Conservation (phyloP, 345 rosid species). For the Populus alba region DNA sequence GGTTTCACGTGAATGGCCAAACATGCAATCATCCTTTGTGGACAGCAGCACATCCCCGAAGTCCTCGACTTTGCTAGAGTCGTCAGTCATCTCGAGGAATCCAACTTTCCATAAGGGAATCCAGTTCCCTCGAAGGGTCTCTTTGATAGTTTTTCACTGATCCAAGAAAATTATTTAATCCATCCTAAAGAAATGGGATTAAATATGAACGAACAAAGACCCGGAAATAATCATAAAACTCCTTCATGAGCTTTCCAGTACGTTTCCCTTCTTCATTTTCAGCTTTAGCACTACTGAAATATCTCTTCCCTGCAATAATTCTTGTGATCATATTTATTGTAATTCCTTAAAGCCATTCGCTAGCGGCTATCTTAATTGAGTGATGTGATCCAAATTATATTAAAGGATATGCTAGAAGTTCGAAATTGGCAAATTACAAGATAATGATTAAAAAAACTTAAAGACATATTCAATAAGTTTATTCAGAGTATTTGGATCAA, state of each 20-base stretch:
- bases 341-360: constrained; percentile 14
- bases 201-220: constrained; percentile 29
- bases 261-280: constrained; percentile 22
- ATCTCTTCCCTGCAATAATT: constrained; percentile 31
- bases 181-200: constrained; percentile 31
- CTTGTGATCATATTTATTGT: constrained; percentile 18
- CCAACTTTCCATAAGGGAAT: constrained; percentile 28
- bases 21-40: constrained; percentile 2
- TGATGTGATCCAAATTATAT: too few relatives aligned
- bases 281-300: background rate
- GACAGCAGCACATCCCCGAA: constrained; percentile 26
- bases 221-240: constrained; percentile 25
- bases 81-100: background rate
- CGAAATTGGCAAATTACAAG: too few relatives aligned
- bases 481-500: too few relatives aligned
- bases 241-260: constrained; percentile 27
- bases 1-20: constrained; percentile 13
- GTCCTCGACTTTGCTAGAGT: background rate
- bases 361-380: background rate
- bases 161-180: constrained; percentile 22
- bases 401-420: too few relatives aligned
- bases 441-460: too few relatives aligned
- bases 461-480: too few relatives aligned
- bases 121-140: constrained; percentile 25
- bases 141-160: constrained; percentile 13